Conservation (phyloP, 2,329 filamentous ascomycete genomes). For the Colletotrichum brevisporum region DNA sequence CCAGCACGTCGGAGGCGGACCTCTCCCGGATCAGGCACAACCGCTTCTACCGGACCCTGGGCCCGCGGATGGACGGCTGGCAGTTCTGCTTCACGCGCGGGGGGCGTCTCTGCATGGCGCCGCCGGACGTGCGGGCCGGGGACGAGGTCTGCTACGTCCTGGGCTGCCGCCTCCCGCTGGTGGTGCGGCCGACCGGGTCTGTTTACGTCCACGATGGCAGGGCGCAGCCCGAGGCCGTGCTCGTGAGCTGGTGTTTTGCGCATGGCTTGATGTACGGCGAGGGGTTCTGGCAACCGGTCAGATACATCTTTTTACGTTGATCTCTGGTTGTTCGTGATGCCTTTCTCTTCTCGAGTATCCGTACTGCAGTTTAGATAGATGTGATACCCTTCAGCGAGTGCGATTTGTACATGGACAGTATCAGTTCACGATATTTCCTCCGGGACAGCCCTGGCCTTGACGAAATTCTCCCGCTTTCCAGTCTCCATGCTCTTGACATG, state of each 20-base stretch:
- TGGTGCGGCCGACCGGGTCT: not conserved
- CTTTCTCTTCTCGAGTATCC: too few relatives aligned
- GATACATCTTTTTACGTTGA: not conserved
- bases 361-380: too few relatives aligned
- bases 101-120: not conserved
- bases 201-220: not conserved
- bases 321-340: too few relatives aligned
- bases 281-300: not conserved
- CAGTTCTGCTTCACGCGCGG: not conserved
- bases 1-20: not conserved
- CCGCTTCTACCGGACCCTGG: not conserved
- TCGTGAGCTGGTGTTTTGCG: not conserved
- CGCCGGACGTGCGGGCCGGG: not conserved
- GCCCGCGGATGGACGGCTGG: not conserved
- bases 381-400: too few relatives aligned
- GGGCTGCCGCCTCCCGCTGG: not conserved
- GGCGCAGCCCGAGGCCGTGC: not conserved
- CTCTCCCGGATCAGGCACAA: not conserved
- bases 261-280: constrained; percentile 1
- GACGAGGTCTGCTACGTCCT: not conserved
- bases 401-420: too few relatives aligned
- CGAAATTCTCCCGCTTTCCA: too few relatives aligned
- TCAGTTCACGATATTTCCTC: too few relatives aligned
- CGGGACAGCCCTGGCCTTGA: too few relatives aligned
- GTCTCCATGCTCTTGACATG: too few relatives aligned